Conservation (phyloP, 768 basidiomycete genomes). For the Tylopilus subfusipes region DNA sequence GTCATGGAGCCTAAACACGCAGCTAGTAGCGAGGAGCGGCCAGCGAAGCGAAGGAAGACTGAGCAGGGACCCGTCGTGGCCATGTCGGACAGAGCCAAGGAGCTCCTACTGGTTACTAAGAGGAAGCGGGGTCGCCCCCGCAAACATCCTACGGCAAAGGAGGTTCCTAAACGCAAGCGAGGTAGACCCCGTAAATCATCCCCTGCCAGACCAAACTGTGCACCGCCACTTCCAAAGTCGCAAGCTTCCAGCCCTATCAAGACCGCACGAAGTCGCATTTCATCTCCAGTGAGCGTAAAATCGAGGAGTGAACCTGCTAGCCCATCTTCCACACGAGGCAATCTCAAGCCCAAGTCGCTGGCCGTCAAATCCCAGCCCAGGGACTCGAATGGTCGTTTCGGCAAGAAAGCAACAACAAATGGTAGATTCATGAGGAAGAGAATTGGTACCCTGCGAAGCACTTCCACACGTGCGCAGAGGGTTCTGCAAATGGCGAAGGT, state of each 20-base stretch:
- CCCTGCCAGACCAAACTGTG: constrained; percentile 7
- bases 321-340: constrained; percentile 23
- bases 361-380: constrained; percentile 55
- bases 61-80: constrained; percentile 32
- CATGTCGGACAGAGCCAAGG: constrained; percentile 35
- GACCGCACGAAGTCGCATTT: constrained; percentile 7
- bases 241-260: constrained; percentile 10
- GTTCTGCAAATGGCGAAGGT: constrained; percentile 42
- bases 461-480: constrained; percentile 38
- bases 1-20: constrained; percentile 55
- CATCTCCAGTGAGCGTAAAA: constrained; percentile 21
- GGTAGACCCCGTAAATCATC: constrained; percentile 35
- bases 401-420: constrained; percentile 53
- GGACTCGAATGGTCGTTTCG: constrained; percentile 63
- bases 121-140: constrained; percentile 35
- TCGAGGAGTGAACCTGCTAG: constrained; percentile 22
- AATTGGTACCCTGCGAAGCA: constrained; percentile 18
- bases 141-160: constrained; percentile 32
- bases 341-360: constrained; percentile 40
- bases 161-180: constrained; percentile 33
- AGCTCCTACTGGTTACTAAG: constrained; percentile 30
- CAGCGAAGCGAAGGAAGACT: constrained; percentile 49
- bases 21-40: constrained; percentile 39
- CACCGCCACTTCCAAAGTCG: constrained; percentile 10
- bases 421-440: constrained; percentile 42